Evolutionary conservation across 768 basidiomycete species (phyloP), one percentile per base, ranked within the genome.

Genomic region (Mycena chlorophos): DNA sequence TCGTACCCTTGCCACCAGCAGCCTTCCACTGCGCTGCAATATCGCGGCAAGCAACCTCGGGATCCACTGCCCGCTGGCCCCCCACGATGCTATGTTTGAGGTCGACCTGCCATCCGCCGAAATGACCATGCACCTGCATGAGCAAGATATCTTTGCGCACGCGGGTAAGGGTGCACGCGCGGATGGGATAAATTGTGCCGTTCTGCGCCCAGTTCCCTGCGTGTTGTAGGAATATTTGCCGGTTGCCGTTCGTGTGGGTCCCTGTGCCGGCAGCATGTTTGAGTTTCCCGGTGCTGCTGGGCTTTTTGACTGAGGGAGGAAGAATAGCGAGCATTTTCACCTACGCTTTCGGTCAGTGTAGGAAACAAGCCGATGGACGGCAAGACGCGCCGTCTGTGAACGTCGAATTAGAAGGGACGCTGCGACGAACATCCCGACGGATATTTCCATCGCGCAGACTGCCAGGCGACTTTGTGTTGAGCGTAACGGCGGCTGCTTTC

Each of bases 111-210:
- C 60, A 61, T 14, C 56, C 56, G 0, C 37, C 38, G 30, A 48
- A 57, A 34, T 43, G 30, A 5, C 60, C 60, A 0, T 49, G 34
- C 0, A 61, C 51, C 39, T 61, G 50, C 56, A 61, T 22, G 3
- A 55, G 37, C 26, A 61, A 16, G 5, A 37, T 29, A 20, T 58
- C 29, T 50, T 61, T 14, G 4, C 45, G 52, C 30, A 58, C 56
- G 40, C 60, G 56, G 13, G 60, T 61, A 16, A 61, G 12, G 4
- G 50, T 61, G 39, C 60, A 61, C 12, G 54, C 56, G 2, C 56
- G 50, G 39, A 61, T 47, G 13, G 60, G 60, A 19, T 49, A 61
- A 48, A 61, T 55, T 13, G 50, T 61, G 3, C 60, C 60, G 28
- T 58, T 55, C n/a, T 46, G 3, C 46, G 52, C 39, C 60, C 60